Percentiles rank a stretch among this genome's conserved stretches.
Conservation (phyloP, 2,329 filamentous ascomycete species). For the Paramyrothecium sp. region DNA sequence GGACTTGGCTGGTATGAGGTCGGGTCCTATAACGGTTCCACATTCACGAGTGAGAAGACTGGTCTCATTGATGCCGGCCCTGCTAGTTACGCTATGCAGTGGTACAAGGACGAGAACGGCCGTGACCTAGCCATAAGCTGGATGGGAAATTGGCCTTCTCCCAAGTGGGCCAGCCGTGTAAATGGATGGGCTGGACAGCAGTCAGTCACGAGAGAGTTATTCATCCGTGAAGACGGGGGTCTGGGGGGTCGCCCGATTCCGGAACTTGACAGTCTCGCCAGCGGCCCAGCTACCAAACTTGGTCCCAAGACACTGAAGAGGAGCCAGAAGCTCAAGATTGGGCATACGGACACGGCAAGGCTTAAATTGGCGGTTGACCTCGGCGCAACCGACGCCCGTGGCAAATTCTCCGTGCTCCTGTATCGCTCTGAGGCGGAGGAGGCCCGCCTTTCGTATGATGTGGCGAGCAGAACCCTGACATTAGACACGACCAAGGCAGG, state of each 20-base stretch:
- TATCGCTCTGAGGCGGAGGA: constrained; percentile 21
- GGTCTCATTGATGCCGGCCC: constrained; percentile 21
- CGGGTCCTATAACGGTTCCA: constrained; percentile 17
- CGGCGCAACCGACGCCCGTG: constrained; percentile 16
- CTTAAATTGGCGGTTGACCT: constrained; percentile 21
- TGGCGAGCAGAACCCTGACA: constrained; percentile 16
- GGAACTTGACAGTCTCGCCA: constrained; percentile 18
- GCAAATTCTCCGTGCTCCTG: constrained; percentile 18
- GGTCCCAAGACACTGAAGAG: constrained; percentile 11
- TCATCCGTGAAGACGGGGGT: constrained; percentile 22
- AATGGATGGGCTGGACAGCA: constrained; percentile 26
- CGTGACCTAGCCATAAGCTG: constrained; percentile 22
- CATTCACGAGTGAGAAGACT: constrained; percentile 20
- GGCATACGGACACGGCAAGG: constrained; percentile 18
- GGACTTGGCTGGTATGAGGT: constrained; percentile 17
- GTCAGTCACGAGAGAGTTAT: constrained; percentile 25
- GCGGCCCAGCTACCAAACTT: constrained; percentile 10
- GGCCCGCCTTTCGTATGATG: constrained; percentile 17
- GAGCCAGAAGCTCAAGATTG: constrained; percentile 11
- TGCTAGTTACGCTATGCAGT: constrained; percentile 26
- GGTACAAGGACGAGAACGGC: constrained; percentile 25
- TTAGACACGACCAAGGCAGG: constrained; percentile 27
- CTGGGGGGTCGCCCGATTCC: constrained; percentile 21
- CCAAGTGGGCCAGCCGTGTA: constrained; percentile 22
- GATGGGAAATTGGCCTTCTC: constrained; percentile 22